These are phyloP conservation scores for Leptographium galeiforme DNA, from an alignment of 2,329 filamentous ascomycete genomes.

Conservation along the genomic window DNA sequence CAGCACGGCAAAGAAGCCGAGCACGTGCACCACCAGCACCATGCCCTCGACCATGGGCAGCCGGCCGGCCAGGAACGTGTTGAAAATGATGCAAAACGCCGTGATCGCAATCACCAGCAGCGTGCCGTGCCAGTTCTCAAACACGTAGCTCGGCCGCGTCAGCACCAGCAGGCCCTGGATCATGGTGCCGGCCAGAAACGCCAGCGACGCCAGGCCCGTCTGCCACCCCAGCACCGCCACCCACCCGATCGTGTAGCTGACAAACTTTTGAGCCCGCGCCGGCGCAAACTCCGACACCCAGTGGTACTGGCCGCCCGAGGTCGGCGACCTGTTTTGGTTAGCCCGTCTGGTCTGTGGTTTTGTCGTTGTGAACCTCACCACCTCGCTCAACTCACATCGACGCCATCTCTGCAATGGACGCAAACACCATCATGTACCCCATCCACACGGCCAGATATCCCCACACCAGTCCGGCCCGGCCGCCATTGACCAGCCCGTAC, in stretches of 20 bases:
- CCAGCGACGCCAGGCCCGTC: slow-evolving; percentile 21
- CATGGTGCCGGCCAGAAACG: slow-evolving; percentile 31
- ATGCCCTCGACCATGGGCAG: slow-evolving; percentile 37
- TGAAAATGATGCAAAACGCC: slow-evolving; percentile 32
- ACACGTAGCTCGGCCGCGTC: slow-evolving; percentile 24
- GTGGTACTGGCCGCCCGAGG: slow-evolving; percentile 46
- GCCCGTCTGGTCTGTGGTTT: no score
- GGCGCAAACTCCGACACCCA: slow-evolving; percentile 44
- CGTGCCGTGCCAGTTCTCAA: slow-evolving; percentile 32
- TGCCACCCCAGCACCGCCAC: slow-evolving; percentile 36
- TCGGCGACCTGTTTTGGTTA: slow-evolving; percentile 21
- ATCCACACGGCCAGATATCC: slow-evolving; percentile 33
- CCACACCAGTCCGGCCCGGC: slow-evolving; percentile 39
- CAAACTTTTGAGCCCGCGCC: slow-evolving; percentile 30
- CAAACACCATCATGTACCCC: slow-evolving; percentile 30
- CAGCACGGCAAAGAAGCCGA: slow-evolving; percentile 26
- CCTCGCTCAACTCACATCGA: slow-evolving; percentile 19
- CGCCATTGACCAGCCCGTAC: slow-evolving; percentile 33
- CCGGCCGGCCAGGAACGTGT: slow-evolving; percentile 29
- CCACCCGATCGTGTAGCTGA: slow-evolving; percentile 42
- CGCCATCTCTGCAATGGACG: slow-evolving; percentile 26
- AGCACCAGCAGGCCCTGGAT: slow-evolving; percentile 30
- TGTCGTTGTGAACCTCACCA: no score
- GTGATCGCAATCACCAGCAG: slow-evolving; percentile 34
- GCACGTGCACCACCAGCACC: slow-evolving; percentile 34